phyloP scores from a whole-genome alignment of 164 flowering plant species.

The Berberis thunbergii region DNA sequence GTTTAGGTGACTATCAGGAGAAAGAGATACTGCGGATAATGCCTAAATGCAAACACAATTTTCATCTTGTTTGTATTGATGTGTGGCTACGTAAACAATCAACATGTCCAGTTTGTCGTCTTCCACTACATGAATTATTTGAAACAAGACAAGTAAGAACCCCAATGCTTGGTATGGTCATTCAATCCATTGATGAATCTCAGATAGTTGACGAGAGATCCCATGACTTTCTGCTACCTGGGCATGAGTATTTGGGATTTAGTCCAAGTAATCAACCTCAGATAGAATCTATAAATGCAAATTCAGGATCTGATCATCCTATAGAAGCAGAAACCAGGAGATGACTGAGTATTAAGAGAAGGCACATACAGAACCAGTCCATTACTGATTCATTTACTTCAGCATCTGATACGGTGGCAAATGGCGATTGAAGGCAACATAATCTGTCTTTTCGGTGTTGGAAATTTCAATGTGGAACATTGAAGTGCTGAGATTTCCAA shows the following conservation, averaged over 20 bases:
- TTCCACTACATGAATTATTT: conserved; percentile 38
- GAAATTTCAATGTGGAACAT: neutral
- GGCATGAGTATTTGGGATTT: conserved; percentile 16
- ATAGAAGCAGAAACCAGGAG: conserved; percentile 21
- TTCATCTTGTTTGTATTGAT: conserved; percentile 72
- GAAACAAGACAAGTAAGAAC: conserved; percentile 21
- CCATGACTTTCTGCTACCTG: conserved; percentile 33
- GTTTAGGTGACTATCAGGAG: conserved; percentile 73
- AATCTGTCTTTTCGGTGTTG: neutral
- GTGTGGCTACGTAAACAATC: conserved; percentile 64
- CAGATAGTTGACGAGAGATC: conserved; percentile 27
- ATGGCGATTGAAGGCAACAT: neutral
- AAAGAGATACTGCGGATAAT: conserved; percentile 61
- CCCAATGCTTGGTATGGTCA: conserved; percentile 10
- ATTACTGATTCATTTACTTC: neutral
- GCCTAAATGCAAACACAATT: conserved; percentile 75
- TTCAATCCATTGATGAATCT: conserved; percentile 20
- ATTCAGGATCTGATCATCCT: conserved; percentile 9
- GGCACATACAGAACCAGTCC: neutral
- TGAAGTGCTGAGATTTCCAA: neutral
- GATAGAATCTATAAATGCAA: conserved; percentile 13
- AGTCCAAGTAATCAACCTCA: conserved; percentile 19
- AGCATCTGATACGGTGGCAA: neutral
- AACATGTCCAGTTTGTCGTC: conserved; percentile 80
- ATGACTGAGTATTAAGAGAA: conserved; percentile 3